Evolutionary conservation across 2,329 filamentous ascomycete species (phyloP).

Genomic region (Apiospora hydei): DNA sequence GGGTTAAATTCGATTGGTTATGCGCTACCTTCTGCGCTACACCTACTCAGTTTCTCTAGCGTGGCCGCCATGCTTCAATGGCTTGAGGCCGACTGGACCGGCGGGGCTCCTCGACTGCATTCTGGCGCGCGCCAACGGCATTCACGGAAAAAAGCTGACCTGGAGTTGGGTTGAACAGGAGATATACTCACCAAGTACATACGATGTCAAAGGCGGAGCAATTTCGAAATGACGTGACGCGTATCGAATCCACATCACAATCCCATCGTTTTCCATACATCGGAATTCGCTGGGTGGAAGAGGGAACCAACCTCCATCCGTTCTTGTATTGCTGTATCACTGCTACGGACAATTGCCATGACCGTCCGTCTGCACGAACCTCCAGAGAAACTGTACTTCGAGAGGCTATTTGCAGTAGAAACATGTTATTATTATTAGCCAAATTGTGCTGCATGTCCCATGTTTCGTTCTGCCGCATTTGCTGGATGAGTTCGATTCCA

Average conservation of each 20-base stretch:
- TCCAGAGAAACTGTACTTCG: background rate
- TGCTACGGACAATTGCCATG: background rate
- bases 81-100: background rate
- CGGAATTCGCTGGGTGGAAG: background rate
- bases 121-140: constrained; percentile 17
- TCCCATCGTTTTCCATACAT: background rate
- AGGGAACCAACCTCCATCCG: background rate
- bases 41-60: background rate
- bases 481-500: background rate
- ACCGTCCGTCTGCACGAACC: background rate
- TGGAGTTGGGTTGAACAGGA: constrained; percentile 6
- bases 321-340: background rate
- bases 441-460: background rate
- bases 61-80: background rate
- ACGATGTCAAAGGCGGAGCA: background rate
- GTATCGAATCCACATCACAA: constrained; percentile 13
- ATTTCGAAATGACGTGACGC: constrained; percentile 19
- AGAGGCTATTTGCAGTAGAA: background rate
- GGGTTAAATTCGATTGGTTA: constrained; percentile 12
- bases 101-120: background rate
- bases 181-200: background rate
- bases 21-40: constrained; percentile 1
- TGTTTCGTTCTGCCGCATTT: background rate
- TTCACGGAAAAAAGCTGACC: background rate
- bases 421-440: background rate